A percentile compares a stretch with the other conserved stretches of the same genome.
Conservation (phyloP, 164 flowering plant genomes). For the Tinospora cordifolia region DNA sequence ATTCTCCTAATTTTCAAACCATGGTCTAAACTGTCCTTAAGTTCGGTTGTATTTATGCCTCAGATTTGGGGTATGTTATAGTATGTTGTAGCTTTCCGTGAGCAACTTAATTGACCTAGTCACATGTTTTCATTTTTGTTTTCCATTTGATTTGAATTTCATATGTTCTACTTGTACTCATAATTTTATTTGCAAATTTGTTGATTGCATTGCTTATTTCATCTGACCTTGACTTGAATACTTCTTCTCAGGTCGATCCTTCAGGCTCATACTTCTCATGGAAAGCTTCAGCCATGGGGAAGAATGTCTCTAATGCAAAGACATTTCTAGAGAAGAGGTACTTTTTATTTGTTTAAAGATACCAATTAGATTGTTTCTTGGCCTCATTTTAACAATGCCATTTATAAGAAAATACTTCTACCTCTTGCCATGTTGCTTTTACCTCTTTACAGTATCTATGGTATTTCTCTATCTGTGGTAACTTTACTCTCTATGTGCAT, state of each 20-base stretch:
- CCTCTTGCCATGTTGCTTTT: background rate
- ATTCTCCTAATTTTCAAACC: no score
- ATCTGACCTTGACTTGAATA: background rate
- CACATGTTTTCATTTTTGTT: background rate
- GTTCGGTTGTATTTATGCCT: no score
- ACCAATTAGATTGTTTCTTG: background rate
- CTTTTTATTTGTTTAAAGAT: no score
- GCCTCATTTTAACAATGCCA: background rate
- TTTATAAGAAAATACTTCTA: background rate
- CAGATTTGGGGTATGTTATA: background rate
- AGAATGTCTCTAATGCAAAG: slow-evolving; percentile 97
- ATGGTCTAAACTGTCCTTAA: no score
- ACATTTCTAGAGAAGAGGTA: slow-evolving; percentile 98
- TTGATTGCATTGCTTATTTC: background rate
- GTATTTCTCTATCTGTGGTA: no score
- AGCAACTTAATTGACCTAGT: background rate
- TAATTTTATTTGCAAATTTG: background rate
- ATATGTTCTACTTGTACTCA: background rate
- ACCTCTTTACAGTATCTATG: background rate
- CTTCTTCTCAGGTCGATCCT: slow-evolving; percentile 74
- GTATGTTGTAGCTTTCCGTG: background rate
- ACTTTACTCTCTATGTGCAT: no score
- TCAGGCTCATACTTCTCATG: slow-evolving; percentile 99
- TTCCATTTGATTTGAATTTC: background rate
- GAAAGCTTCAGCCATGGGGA: slow-evolving; percentile 99